Conservation (phyloP, 2,329 filamentous ascomycete genomes). For the Coleophoma eucalyptorum region DNA sequence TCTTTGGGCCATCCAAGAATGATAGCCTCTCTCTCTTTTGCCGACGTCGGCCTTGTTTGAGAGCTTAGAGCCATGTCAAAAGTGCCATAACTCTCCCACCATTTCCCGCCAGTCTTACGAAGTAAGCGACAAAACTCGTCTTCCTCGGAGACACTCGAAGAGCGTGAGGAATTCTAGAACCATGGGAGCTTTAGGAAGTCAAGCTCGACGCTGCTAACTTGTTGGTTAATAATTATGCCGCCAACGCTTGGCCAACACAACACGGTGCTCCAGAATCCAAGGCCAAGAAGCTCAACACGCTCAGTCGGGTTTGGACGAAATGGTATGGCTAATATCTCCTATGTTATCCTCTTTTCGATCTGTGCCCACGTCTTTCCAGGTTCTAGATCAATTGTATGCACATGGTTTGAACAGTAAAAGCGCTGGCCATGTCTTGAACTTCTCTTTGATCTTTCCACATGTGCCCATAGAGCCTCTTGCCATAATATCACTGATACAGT, state of each 20-base stretch:
- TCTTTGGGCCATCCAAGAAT: constrained; percentile 8
- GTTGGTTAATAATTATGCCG: constrained; percentile 5
- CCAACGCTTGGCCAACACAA: constrained; percentile 8
- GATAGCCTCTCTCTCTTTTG: constrained; percentile 5
- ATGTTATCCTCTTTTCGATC: no score
- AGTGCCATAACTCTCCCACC: constrained; percentile 6
- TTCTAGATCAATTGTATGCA: no score
- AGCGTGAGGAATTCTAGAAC: background rate
- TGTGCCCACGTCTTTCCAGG: no score
- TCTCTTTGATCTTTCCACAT: no score
- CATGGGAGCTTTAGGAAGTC: constrained; percentile 4
- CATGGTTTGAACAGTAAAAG: no score
- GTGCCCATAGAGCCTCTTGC: no score
- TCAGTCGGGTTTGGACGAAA: constrained; percentile 1
- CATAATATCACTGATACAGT: no score
- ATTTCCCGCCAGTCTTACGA: constrained; percentile 7
- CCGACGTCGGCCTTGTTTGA: background rate
- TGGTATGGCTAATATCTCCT: no score
- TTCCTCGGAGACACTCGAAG: constrained; percentile 1
- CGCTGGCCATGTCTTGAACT: no score
- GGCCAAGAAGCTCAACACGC: constrained; percentile 1
- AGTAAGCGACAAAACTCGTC: constrained; percentile 8
- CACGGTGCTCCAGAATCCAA: constrained; percentile 1
- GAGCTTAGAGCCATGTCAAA: background rate
- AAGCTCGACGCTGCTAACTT: constrained; percentile 7